Conservation (phyloP, 768 basidiomycete species). For the Tricholoma terreum region DNA sequence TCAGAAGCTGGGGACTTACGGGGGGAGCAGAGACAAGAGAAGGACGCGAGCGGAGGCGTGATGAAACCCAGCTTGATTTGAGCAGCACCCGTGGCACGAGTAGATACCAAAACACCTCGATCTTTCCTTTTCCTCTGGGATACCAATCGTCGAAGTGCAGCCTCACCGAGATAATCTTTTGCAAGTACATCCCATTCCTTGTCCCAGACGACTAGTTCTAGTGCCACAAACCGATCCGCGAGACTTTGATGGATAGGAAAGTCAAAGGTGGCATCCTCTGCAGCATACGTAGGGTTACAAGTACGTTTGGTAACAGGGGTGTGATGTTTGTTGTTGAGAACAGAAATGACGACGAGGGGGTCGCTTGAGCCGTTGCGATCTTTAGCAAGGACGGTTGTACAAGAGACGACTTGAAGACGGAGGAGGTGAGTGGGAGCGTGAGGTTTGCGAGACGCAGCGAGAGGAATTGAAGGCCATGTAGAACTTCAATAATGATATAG, state of each 20-base stretch:
- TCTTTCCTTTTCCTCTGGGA: slow-evolving; percentile 28
- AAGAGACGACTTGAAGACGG: slow-evolving; percentile 65
- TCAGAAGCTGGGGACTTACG: slow-evolving; percentile 42
- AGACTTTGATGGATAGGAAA: slow-evolving; percentile 81
- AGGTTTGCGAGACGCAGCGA: slow-evolving; percentile 12
- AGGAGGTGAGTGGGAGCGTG: slow-evolving; percentile 55
- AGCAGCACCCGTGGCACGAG: slow-evolving; percentile 40
- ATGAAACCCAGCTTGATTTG: slow-evolving; percentile 48
- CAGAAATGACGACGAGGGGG: slow-evolving; percentile 63
- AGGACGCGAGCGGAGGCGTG: slow-evolving; percentile 50
- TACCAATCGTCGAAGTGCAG: slow-evolving; percentile 87
- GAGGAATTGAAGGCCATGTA: slow-evolving; percentile 48
- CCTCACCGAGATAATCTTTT: slow-evolving; percentile 95
- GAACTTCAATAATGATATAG: no score
- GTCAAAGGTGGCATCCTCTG: slow-evolving; percentile 83
- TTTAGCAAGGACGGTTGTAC: slow-evolving; percentile 58
- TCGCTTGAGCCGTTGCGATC: slow-evolving; percentile 71
- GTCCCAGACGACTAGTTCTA: slow-evolving; percentile 93
- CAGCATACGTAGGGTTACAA: slow-evolving; percentile 59
- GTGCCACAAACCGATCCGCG: slow-evolving; percentile 63
- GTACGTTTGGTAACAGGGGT: slow-evolving; percentile 78
- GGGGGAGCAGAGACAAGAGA: slow-evolving; percentile 76
- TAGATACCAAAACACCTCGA: slow-evolving; percentile 30
- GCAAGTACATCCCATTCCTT: slow-evolving; percentile 83
- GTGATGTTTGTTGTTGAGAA: slow-evolving; percentile 55